A percentile compares a stretch with the other conserved stretches of the same genome.
phyloP scores from a whole-genome alignment of 1,284 basidiomycete genomes.

The Malassezia vespertilionis region DNA sequence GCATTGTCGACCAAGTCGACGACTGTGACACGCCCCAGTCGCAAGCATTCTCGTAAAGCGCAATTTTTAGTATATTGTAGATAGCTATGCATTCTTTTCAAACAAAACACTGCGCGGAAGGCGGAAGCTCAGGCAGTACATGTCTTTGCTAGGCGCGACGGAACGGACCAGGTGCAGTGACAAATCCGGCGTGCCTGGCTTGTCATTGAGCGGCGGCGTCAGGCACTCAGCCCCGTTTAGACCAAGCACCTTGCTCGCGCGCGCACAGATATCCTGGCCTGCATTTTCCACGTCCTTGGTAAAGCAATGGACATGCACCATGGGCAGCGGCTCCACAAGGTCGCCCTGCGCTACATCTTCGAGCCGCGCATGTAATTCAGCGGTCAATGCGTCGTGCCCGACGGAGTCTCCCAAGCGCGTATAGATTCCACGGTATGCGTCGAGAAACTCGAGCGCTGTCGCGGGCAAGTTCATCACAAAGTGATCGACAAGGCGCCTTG shows the following conservation, averaged over 20 bases:
- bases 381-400: slow-evolving; percentile 45
- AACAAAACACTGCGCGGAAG: slow-evolving; percentile 54
- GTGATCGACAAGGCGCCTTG: slow-evolving; percentile 53
- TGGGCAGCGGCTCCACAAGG: slow-evolving; percentile 55
- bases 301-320: slow-evolving; percentile 94
- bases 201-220: slow-evolving; percentile 4
- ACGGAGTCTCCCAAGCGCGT: slow-evolving; percentile 47
- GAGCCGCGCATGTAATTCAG: slow-evolving; percentile 15
- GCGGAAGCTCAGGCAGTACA: slow-evolving; percentile 93
- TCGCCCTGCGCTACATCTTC: slow-evolving; percentile 5
- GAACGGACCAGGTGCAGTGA: slow-evolving; percentile 69
- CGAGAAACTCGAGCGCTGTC: slow-evolving; percentile 76
- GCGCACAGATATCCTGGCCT: slow-evolving; percentile 28
- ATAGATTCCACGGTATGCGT: slow-evolving; percentile 69
- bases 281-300: slow-evolving; percentile 57
- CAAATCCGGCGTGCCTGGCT: slow-evolving; percentile 46
- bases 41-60: too few relatives aligned
- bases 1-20: slow-evolving; percentile 10
- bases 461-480: slow-evolving; percentile 97
- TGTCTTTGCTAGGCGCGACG: slow-evolving; percentile 92
- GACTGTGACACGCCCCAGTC: too few relatives aligned
- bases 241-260: slow-evolving; percentile 28
- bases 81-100: neutral
- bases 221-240: slow-evolving; percentile 9
- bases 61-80: neutral